Evolutionary conservation across 768 basidiomycete species (phyloP).

Genomic region (Phlebiopsis gigantea): DNA sequence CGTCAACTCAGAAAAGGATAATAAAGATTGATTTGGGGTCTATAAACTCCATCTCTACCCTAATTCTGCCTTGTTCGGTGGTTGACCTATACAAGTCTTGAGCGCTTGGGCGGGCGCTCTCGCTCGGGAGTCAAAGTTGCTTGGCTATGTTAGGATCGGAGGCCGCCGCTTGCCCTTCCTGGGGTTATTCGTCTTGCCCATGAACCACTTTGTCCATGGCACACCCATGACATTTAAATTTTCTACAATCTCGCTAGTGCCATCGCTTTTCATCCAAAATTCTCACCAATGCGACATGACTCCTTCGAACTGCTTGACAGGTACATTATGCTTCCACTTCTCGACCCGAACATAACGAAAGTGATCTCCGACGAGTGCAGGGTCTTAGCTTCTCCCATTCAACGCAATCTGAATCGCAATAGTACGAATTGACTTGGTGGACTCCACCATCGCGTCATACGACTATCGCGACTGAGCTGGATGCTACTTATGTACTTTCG

Average conservation of each 20-base stretch:
- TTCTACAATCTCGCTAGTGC: too few relatives aligned
- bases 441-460: not conserved
- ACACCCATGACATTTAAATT: not conserved
- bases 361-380: not conserved
- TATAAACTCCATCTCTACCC: too few relatives aligned
- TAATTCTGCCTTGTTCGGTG: too few relatives aligned
- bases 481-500: not conserved
- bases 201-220: not conserved
- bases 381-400: not conserved
- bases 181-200: conserved; percentile 4
- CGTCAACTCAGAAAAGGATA: too few relatives aligned
- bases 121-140: conserved; percentile 3
- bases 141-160: conserved; percentile 16
- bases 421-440: not conserved
- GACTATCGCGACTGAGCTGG: not conserved
- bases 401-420: not conserved
- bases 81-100: too few relatives aligned
- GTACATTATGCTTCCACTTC: too few relatives aligned
- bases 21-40: too few relatives aligned
- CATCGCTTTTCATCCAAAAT: too few relatives aligned
- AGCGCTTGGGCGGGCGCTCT: too few relatives aligned
- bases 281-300: too few relatives aligned
- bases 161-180: conserved; percentile 1
- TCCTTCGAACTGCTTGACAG: too few relatives aligned
- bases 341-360: too few relatives aligned